Percentiles rank a stretch among this genome's conserved stretches.
Evolutionary conservation across 495 filamentous ascomycete species (phyloP).

Genomic region (Xylaria acuta): DNA sequence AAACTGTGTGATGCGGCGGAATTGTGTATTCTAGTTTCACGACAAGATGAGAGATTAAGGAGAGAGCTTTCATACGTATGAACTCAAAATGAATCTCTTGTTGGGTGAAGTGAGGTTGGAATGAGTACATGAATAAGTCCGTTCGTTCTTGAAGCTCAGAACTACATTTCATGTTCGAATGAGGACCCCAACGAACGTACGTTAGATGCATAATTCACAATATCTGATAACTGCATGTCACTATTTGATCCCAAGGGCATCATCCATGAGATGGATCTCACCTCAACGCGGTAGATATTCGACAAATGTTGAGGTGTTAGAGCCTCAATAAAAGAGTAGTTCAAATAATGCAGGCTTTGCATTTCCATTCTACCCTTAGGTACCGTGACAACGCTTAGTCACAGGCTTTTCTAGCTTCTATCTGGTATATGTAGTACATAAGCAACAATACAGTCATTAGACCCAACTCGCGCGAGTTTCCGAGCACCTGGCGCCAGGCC

Average conservation of each 20-base stretch:
- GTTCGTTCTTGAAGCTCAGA: background rate
- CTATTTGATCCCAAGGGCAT: background rate
- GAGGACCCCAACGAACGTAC: background rate
- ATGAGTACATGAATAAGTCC: background rate
- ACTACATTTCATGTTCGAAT: background rate
- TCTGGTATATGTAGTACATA: slow-evolving; percentile 17
- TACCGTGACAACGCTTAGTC: background rate
- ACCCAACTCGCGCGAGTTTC: background rate
- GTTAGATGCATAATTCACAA: slow-evolving; percentile 10
- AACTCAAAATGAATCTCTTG: background rate
- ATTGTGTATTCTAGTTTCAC: background rate
- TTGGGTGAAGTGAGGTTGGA: background rate
- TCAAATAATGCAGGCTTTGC: background rate
- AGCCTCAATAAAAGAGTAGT: background rate
- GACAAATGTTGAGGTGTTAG: background rate
- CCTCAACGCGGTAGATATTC: background rate
- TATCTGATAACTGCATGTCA: background rate
- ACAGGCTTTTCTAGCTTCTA: background rate
- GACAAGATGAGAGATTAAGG: background rate
- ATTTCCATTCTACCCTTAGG: background rate
- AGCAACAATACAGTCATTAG: slow-evolving; percentile 8
- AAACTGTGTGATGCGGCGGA: background rate
- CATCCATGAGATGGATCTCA: background rate
- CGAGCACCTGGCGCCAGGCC: background rate
- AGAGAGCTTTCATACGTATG: background rate